Evolutionary conservation across 2,329 filamentous ascomycete species (phyloP).

Genomic region (Coleophoma eucalyptorum): DNA sequence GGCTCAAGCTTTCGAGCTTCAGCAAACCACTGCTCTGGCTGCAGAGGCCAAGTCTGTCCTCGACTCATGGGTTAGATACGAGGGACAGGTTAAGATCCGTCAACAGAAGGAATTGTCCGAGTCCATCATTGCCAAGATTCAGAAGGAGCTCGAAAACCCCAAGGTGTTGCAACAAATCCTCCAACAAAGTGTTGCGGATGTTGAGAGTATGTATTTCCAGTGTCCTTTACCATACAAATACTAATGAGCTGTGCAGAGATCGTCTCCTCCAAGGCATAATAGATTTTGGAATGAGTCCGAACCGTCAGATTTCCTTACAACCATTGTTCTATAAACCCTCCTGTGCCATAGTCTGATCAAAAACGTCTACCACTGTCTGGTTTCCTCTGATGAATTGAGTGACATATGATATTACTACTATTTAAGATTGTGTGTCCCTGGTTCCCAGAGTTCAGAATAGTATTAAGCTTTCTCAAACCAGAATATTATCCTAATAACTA

Average conservation of each 20-base stretch:
- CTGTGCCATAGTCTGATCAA: conserved; percentile 54
- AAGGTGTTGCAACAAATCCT: conserved; percentile 97
- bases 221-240: conserved; percentile 4
- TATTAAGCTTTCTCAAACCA: too few species aligned
- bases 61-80: conserved; percentile 98
- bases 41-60: conserved; percentile 92
- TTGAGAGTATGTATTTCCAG: conserved; percentile 73
- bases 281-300: conserved; percentile 37
- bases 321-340: conserved; percentile 49
- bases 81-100: conserved; percentile 97
- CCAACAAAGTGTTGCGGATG: conserved; percentile 90
- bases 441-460: neutral
- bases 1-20: conserved; percentile 92
- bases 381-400: neutral
- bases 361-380: neutral
- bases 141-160: conserved; percentile 98
- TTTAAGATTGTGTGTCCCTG: neutral
- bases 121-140: conserved; percentile 91
- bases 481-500: too few species aligned
- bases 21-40: conserved; percentile 91
- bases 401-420: neutral
- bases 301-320: conserved; percentile 44
- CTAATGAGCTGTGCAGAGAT: conserved; percentile 48
- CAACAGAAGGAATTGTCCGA: conserved; percentile 96
- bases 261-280: conserved; percentile 60